These are phyloP conservation scores for Xylaria hypoxylon DNA, from an alignment of 2,329 filamentous ascomycete genomes.

Conservation along the genomic window DNA sequence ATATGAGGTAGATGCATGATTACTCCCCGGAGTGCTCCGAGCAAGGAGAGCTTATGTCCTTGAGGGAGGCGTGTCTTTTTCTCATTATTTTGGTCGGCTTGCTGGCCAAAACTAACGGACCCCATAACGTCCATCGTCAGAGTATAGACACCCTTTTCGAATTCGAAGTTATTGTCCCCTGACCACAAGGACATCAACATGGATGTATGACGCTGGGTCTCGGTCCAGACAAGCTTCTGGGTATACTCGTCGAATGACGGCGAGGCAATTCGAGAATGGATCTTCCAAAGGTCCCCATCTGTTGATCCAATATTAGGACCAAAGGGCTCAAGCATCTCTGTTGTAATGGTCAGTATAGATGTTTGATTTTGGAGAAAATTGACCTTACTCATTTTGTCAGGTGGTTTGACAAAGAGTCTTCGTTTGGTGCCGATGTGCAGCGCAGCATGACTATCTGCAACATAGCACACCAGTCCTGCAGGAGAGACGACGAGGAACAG, in stretches of 20 bases:
- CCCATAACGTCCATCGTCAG: constrained; percentile 21
- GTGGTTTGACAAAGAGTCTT: constrained; percentile 22
- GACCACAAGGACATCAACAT: constrained; percentile 8
- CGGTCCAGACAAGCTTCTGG: constrained; percentile 24
- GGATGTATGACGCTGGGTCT: constrained; percentile 10
- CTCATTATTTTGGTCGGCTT: not conserved
- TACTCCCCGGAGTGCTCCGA: constrained; percentile 8
- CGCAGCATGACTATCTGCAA: constrained; percentile 18
- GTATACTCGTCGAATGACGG: constrained; percentile 28
- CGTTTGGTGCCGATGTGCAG: constrained; percentile 14
- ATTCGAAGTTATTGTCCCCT: not conserved
- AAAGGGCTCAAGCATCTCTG: constrained; percentile 28
- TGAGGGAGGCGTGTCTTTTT: not conserved
- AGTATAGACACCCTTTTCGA: constrained; percentile 12
- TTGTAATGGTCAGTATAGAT: not conserved
- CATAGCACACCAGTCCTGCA: constrained; percentile 21
- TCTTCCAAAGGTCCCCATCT: constrained; percentile 23
- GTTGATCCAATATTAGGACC: constrained; percentile 23
- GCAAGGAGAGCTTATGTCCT: constrained; percentile 7
- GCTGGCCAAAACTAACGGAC: constrained; percentile 12
- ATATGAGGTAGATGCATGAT: constrained; percentile 19
- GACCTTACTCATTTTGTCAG: constrained; percentile 23
- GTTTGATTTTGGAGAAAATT: not conserved
- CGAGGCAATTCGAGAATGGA: constrained; percentile 19
- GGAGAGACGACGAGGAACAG: constrained; percentile 26